Base-by-base conservation (phyloP, 73 alveolate species). In the Effrenium voratum region DNA sequence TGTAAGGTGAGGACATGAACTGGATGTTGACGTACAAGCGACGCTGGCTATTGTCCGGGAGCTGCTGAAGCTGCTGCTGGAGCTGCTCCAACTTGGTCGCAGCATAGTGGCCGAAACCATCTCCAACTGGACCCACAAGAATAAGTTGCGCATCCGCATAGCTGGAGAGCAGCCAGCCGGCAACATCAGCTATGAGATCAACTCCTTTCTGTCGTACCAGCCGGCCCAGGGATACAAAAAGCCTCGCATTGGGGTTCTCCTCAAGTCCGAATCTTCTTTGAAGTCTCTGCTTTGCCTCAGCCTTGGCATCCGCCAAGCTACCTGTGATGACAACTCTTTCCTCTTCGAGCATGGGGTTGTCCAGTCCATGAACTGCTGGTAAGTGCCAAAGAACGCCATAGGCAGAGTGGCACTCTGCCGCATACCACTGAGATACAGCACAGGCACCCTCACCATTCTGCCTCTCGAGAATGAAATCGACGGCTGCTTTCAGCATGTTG, bases 131-230 rank as follows among this genome's bases (percentile, higher is more conserved):
- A 16, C 96, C 96, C 34, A 88, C 86, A 3, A 63, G 49, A 22
- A 88, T 68, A 52, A 88, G 52, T 76, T 88, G 96, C 2, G 96
- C 40, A 44, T 66, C 72, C n/a, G 86, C 47, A 44, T 36, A 55
- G 10, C 43, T 47, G 2, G 80, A 60, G 57, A 88, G 41, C 30
- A 88, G 75, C 96, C 96, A 88, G 24, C 59, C 72, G 12, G 96
- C 86, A 13, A 88, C 86, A 46, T 88, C 96, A 50, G 96, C 96
- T 22, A 88, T 88, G 32, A 88, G 52, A 47, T 88, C 96, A 24
- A 68, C 77, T 5, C 96, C 96, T 76, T 88, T 88, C 79, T 88
- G 96, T 43, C 77, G 34, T 75, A 88, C 96, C 87, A 63, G 43
- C 24, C 96, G 96, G 32, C 96, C 96, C 72, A 88, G 34, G 13